These are phyloP conservation scores for Pezicula neosporulosa DNA, from an alignment of 2,329 filamentous ascomycete species.

Conservation along the genomic window DNA sequence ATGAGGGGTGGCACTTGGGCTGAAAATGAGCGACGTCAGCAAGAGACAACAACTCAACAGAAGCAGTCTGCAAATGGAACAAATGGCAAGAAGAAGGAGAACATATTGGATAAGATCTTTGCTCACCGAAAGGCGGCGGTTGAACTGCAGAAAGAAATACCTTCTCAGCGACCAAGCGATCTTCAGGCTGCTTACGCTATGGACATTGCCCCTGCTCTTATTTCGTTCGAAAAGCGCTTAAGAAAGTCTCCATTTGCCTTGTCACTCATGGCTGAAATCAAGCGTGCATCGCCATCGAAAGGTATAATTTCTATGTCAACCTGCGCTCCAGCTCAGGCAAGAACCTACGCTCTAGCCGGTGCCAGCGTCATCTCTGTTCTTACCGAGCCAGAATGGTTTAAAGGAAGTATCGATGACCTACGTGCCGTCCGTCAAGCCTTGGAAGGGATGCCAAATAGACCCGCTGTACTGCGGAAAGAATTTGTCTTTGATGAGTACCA, in stretches of 20 bases:
- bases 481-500: slow-evolving; percentile 99
- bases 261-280: slow-evolving; percentile 96
- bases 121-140: slow-evolving; percentile 74
- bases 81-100: slow-evolving; percentile 58
- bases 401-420: slow-evolving; percentile 93
- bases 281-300: slow-evolving; percentile 93
- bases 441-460: slow-evolving; percentile 87
- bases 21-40: slow-evolving; percentile 63
- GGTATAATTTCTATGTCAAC: slow-evolving; percentile 86
- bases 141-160: slow-evolving; percentile 75
- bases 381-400: slow-evolving; percentile 98
- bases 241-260: slow-evolving; percentile 81
- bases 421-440: slow-evolving; percentile 82
- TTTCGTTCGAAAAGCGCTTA: slow-evolving; percentile 76
- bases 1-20: slow-evolving; percentile 91
- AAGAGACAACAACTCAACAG: slow-evolving; percentile 29
- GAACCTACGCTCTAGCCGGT: slow-evolving; percentile 87
- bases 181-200: slow-evolving; percentile 84
- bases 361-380: slow-evolving; percentile 98
- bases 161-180: slow-evolving; percentile 78
- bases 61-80: slow-evolving; percentile 20
- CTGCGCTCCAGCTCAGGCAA: slow-evolving; percentile 85
- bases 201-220: slow-evolving; percentile 77
- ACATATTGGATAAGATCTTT: slow-evolving; percentile 91
- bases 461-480: slow-evolving; percentile 89